Evolutionary conservation across 2,329 filamentous ascomycete genomes (phyloP), one percentile per base, ranked within the genome.

Genomic region (Monilinia fructigena): DNA sequence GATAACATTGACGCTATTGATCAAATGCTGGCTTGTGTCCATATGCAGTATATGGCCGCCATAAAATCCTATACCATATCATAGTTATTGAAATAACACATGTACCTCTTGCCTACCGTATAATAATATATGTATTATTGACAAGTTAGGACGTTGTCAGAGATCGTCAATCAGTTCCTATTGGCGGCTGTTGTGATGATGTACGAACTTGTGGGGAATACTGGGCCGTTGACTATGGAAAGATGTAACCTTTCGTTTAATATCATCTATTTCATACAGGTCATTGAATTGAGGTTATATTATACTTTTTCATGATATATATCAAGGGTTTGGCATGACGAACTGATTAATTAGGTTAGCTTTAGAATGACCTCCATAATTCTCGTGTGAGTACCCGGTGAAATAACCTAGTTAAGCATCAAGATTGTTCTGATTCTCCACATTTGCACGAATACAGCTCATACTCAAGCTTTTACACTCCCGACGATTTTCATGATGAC

Each of bases 151-250:
- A 26, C 11, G 4, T 47, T 14, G 14, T 11, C 31, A 18, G 26
- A 7, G n/a, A 35, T 35, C 7, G 31, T 5, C 31, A 35, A 7
- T 35, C n/a, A 23, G 7, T 35, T 47, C 26, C 12, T 23, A 35
- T 59, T 48, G 56, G 56, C 12, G 20, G 28, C 56, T 42, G 42
- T 59, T 60, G 23, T 48, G 38, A 18, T 56, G 23, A 56, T 56
- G 28, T 48, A n/a, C 42, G 56, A 60, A 48, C 42, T 60, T 60
- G 56, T 60, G 56, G 56, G 42, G 56, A 48, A 60, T 18, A 48
- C 26, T n/a, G 35, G 42, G 26, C n/a, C 42, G 20, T n/a, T 12
- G 12, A 35, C 20, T 8, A 35, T 59, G 28, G 28, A 28, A 28
- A 28, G 28, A 28, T 28, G 28, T 4, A 28, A 28, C 28, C 28